Evolutionary conservation across 495 filamentous ascomycete genomes (phyloP).

Genomic region (Lasiosphaeris hirsuta): DNA sequence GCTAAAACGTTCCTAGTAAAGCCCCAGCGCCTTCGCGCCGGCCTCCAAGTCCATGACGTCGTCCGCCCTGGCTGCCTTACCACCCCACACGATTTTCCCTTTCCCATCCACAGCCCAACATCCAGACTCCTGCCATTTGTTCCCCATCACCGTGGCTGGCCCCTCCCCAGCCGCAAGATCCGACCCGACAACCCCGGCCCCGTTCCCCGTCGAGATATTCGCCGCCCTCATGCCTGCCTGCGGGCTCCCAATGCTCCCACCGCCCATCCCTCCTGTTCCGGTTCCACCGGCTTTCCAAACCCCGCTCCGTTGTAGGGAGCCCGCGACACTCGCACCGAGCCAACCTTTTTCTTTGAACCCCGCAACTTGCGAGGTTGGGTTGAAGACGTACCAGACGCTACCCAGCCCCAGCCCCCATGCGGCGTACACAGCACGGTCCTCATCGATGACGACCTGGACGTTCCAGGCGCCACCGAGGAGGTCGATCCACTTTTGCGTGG

Average conservation of each 20-base stretch:
- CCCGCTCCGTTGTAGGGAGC: slow-evolving; percentile 32
- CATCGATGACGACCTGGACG: slow-evolving; percentile 51
- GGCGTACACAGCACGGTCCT: slow-evolving; percentile 48
- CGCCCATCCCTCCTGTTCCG: slow-evolving; percentile 4
- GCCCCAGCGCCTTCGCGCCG: slow-evolving; percentile 36
- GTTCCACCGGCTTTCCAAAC: slow-evolving; percentile 13
- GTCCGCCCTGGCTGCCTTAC: slow-evolving; percentile 44
- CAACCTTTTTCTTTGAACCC: slow-evolving; percentile 45
- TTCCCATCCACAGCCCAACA: slow-evolving; percentile 53
- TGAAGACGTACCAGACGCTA: slow-evolving; percentile 48
- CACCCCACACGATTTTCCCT: slow-evolving; percentile 51
- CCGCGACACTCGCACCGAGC: slow-evolving; percentile 39
- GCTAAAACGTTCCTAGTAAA: slow-evolving; percentile 1
- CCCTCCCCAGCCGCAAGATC: slow-evolving; percentile 22
- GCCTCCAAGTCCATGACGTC: slow-evolving; percentile 53
- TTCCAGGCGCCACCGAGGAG: slow-evolving; percentile 46
- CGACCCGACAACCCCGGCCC: slow-evolving; percentile 10
- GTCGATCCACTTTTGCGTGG: slow-evolving; percentile 49
- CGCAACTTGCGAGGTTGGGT: slow-evolving; percentile 39
- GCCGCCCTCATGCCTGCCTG: background rate
- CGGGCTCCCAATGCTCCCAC: background rate
- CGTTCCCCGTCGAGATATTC: slow-evolving; percentile 8
- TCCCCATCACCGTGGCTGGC: slow-evolving; percentile 53
- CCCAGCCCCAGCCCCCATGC: slow-evolving; percentile 53
- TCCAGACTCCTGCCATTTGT: slow-evolving; percentile 57